Base-by-base conservation (phyloP, 768 basidiomycete species). In the Leccinellum luteum region DNA sequence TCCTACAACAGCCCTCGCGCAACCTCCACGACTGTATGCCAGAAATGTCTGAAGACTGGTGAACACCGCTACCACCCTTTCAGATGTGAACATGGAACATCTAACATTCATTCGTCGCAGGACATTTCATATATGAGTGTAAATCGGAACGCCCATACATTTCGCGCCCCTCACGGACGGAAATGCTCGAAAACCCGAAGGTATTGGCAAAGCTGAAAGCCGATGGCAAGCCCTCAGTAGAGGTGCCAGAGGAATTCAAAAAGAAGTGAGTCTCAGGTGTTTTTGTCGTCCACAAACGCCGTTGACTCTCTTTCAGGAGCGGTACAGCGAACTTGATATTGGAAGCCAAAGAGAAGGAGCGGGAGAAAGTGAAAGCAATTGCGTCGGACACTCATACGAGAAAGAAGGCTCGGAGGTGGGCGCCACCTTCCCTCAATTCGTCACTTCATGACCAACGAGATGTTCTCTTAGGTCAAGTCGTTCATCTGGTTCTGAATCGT, bases 71-170 rank as follows among this genome's bases (percentile, higher is more conserved):
- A 17, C 19, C 14, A 10, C 34, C n/a, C 30, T 14, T 52, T 63
- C 64, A 38, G 21, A 45, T 19, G 38, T 17, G 30, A 47, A 27
- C 28, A 38, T 13, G 49, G 49, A 15, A 28, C 34, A 13, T 23
- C 31, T 27, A 28, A 48, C 27, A 5, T 45, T 14, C 17, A 23
- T 21, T 38, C 43, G 19, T 53, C 47, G 35, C 67, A 86, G 94
- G 94, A 0, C 95, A 97, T 73, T 95, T 87, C 70, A 97, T 86
- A 13, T 98, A 87, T 68, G 84, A 97, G 75, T 98, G 95, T 81
- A 92, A 92, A 73, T 79, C 81, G 17, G 64, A 81, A 21, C 81
- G 89, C 3, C 90, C 92, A 25, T 98, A 97, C 70, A 78, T 92
- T 41, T 84, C 91, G 12, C 81, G 95, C n/a, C 94, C 94, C 2